Base-by-base conservation (phyloP, 208 protist genomes). In the Acanthamoeba castellanii region DNA sequence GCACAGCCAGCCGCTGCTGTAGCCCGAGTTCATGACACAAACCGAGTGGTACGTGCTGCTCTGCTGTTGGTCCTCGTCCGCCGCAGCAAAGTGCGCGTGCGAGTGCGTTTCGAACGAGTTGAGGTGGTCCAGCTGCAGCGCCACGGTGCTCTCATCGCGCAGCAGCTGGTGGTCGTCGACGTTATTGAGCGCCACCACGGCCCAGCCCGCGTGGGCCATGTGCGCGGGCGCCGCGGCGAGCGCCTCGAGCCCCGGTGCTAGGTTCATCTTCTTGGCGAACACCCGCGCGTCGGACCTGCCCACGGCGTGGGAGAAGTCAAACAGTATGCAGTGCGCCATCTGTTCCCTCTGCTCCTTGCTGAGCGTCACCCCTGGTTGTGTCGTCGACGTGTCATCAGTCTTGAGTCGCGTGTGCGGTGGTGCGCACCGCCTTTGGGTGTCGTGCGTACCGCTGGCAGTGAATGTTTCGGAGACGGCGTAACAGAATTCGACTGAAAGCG, bases 11-110 rank as follows among this genome's bases (percentile, higher is more conserved):
- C 88, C 88, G 61, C 88, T 93, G 32, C 52, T 76, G 88, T 93
- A 93, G 8, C 88, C 88, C 34, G 88, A 59, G 30, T 76, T 93
- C 88, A 93, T 93, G n/a, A 93, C 88, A 7, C 88, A 93, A 42
- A 93, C 88, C 42, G 88, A 32, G 27, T 93, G 88, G 13, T 45
- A 22, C 13, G 88, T 30, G 30, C 6, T 25, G 37, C 55, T 84
- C 20, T 25, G 14, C 30, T 55, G 50, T 22, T 27, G n/a, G 52
- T 13, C n/a, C 50, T 88, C 72, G 14, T 81, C 16, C 7, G 25
- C 16, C 7, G 42, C 9, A 34, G 27, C 64, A 18, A 13, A 25
- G 18, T 74, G 30, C n/a, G 66, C 7, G 66, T 42, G 7, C 61
- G 88, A 93, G 34, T 76, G 25, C 34, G 88, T 9, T 30, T 93